A percentile compares a stretch with the other conserved stretches of the same genome.
Conservation (phyloP, 345 rosid genomes). For the Linum trigynum region DNA sequence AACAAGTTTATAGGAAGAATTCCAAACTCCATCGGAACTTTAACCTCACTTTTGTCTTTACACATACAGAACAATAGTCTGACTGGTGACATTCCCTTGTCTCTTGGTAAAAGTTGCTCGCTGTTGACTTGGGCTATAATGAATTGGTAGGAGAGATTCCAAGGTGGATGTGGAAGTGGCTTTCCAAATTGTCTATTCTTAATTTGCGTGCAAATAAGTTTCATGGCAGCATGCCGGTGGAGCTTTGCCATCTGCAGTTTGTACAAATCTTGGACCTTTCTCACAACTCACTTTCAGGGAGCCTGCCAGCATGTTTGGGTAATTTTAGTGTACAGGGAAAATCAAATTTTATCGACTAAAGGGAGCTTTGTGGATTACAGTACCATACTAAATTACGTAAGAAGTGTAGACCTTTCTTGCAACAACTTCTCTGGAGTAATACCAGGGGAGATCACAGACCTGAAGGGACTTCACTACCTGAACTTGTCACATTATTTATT, state of each 20-base stretch:
- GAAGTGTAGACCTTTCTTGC: conserved; percentile 3
- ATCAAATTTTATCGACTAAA: not conserved
- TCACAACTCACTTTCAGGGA: conserved; percentile 8
- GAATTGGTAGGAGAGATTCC: conserved; percentile 12
- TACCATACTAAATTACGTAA: conserved; percentile 7
- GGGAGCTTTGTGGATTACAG: conserved; percentile 9
- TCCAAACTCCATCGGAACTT: conserved; percentile 14
- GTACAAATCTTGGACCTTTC: conserved; percentile 13
- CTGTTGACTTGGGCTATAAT: conserved; percentile 14
- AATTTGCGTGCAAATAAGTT: conserved; percentile 8
- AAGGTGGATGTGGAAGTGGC: conserved; percentile 17
- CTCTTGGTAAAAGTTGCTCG: conserved; percentile 1
- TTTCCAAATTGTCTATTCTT: conserved; percentile 9
- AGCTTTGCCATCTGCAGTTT: conserved; percentile 9
- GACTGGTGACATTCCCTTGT: conserved; percentile 13
- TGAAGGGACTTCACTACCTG: not conserved
- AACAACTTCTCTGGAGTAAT: not conserved
- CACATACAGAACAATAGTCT: conserved; percentile 9
- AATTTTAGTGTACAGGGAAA: conserved; percentile 1
- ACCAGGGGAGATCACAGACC: not conserved
- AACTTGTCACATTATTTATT: conserved; percentile 1
- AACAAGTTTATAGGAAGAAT: conserved; percentile 16
- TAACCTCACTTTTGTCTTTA: not conserved
- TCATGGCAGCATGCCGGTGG: conserved; percentile 11
- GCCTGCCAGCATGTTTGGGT: conserved; percentile 15